Conservation (phyloP, 768 basidiomycete species). For the Holtermannia corniformis region DNA sequence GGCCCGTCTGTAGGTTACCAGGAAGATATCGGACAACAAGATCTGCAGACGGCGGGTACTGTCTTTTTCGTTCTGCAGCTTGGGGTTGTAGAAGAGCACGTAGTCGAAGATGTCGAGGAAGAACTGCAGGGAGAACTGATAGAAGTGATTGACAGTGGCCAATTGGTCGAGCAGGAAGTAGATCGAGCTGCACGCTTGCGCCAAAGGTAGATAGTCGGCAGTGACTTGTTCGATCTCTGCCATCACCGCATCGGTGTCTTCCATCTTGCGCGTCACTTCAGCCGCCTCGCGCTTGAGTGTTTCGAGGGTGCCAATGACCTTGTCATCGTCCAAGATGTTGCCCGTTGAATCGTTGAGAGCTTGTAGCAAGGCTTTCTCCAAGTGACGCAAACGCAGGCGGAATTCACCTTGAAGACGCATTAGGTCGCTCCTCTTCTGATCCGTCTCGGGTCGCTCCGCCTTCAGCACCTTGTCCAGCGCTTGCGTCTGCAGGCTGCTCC, state of each 20-base stretch:
- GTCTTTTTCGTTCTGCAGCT: slow-evolving; percentile 69
- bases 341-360: slow-evolving; percentile 94
- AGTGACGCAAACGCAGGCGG: slow-evolving; percentile 76
- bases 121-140: slow-evolving; percentile 94
- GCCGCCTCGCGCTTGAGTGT: slow-evolving; percentile 92
- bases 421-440: slow-evolving; percentile 86
- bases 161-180: slow-evolving; percentile 97
- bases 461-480: slow-evolving; percentile 94
- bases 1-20: slow-evolving; percentile 76
- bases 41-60: slow-evolving; percentile 64
- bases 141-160: slow-evolving; percentile 90
- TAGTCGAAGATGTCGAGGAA: slow-evolving; percentile 99
- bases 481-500: slow-evolving; percentile 95
- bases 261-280: slow-evolving; percentile 88
- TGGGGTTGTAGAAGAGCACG: slow-evolving; percentile 82
- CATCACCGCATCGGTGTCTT: slow-evolving; percentile 94
- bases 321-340: slow-evolving; percentile 94
- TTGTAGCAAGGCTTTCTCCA: slow-evolving; percentile 85
- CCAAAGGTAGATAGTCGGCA: slow-evolving; percentile 82
- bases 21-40: slow-evolving; percentile 77
- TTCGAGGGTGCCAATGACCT: slow-evolving; percentile 88
- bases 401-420: slow-evolving; percentile 99
- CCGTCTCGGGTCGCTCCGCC: slow-evolving; percentile 92
- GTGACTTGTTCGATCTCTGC: slow-evolving; percentile 93
- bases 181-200: slow-evolving; percentile 89